Evolutionary conservation across 2,329 filamentous ascomycete genomes (phyloP).

Genomic region (Lecanoromycetidae sp.): DNA sequence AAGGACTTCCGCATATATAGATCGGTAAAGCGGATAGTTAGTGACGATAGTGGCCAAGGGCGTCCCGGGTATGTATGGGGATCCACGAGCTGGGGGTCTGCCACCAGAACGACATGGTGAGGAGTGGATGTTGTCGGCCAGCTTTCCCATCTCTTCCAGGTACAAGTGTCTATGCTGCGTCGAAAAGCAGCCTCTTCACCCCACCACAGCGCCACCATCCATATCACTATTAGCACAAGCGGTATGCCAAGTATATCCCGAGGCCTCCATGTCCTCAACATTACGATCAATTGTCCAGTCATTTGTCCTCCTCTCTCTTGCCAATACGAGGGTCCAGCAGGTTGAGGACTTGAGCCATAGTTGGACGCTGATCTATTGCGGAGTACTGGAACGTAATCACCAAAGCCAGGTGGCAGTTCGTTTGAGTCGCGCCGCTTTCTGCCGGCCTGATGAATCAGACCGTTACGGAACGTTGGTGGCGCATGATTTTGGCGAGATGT

Average conservation of each 20-base stretch:
- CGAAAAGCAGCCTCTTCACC: conserved; percentile 72
- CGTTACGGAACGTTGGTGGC: conserved; percentile 5
- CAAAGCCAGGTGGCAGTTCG: conserved; percentile 6
- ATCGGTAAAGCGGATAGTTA: conserved; percentile 67
- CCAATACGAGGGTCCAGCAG: background rate
- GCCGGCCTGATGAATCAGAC: conserved; percentile 10
- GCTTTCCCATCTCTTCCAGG: conserved; percentile 80
- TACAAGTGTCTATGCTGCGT: conserved; percentile 56
- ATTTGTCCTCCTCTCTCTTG: background rate
- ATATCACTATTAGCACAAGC: conserved; percentile 51
- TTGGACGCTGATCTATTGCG: background rate
- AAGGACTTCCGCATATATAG: conserved; percentile 80
- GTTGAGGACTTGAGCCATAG: background rate
- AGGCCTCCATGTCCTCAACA: conserved; percentile 5
- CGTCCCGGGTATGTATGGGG: conserved; percentile 88
- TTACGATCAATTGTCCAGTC: too few species aligned
- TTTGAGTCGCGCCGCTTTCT: conserved; percentile 13
- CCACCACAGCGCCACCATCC: conserved; percentile 69
- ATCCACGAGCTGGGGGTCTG: conserved; percentile 85
- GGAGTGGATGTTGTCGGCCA: conserved; percentile 74
- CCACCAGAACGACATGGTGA: conserved; percentile 72
- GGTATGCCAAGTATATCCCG: conserved; percentile 6
- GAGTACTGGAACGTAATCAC: conserved; percentile 10
- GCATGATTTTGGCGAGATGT: conserved; percentile 6
- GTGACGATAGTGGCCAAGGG: conserved; percentile 55